phyloP scores from a whole-genome alignment of 768 basidiomycete species.

The Leccinum disarticulatum region DNA sequence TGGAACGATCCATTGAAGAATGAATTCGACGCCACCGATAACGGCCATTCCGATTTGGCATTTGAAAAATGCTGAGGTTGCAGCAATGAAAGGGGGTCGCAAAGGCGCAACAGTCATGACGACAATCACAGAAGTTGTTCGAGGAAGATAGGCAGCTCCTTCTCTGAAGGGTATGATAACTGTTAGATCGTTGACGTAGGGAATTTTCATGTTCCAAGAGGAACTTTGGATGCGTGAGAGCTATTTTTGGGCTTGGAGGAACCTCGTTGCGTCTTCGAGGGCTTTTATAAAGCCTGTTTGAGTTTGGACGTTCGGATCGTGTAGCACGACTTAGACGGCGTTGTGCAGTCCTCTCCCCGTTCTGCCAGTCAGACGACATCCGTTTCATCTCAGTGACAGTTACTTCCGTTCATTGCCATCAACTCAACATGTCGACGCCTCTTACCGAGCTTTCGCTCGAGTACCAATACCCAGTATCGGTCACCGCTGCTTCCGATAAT shows the following conservation, averaged over 20 bases:
- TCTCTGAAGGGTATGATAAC: neutral
- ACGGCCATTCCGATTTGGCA: constrained; percentile 17
- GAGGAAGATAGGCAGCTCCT: constrained; percentile 7
- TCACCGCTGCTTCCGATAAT: constrained; percentile 4
- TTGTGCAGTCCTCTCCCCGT: constrained; percentile 14
- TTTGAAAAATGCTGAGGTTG: constrained; percentile 21
- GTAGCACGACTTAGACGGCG: constrained; percentile 11
- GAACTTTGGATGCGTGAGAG: constrained; percentile 24
- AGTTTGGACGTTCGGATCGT: constrained; percentile 14
- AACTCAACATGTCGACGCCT: constrained; percentile 25
- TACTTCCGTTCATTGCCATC: constrained; percentile 14
- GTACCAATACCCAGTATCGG: constrained; percentile 11
- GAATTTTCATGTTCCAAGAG: constrained; percentile 20
- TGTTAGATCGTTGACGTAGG: constrained; percentile 19
- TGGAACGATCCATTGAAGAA: constrained; percentile 19
- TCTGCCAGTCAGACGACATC: constrained; percentile 3
- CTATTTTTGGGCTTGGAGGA: constrained; percentile 21
- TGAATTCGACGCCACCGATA: constrained; percentile 31
- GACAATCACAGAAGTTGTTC: constrained; percentile 26
- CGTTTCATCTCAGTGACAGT: constrained; percentile 27
- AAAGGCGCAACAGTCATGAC: constrained; percentile 19
- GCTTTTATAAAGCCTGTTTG: constrained; percentile 22
- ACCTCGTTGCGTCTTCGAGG: constrained; percentile 26
- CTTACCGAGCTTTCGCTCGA: constrained; percentile 22
- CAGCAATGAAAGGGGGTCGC: constrained; percentile 13